Evolutionary conservation across 352 stramenopile species (phyloP), one percentile per base, ranked within the genome.

Genomic region (Globisporangium solare): DNA sequence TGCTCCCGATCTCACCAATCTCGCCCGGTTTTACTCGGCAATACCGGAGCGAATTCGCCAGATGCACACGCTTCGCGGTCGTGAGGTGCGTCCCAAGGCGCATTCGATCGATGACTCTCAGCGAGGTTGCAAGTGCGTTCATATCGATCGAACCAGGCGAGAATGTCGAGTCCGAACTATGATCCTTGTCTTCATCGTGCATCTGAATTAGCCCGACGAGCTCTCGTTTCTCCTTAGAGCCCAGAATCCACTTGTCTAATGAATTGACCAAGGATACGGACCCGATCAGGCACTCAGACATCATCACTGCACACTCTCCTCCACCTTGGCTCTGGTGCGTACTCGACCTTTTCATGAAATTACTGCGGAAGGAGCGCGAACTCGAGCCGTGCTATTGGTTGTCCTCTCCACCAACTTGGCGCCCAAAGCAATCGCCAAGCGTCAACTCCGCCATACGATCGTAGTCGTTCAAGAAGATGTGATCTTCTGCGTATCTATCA

Each of bases 251-350:
- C 15, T 15, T 13, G 18, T 3, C 27, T 15, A 24, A 18, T 0
- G 58, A 17, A 13, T 15, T 45, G 2, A 14, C n/a, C 14, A 60
- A 22, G n/a, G 32, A 52, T 20, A 75, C 10, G n/a, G 73, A 54
- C 11, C 67, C 72, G 37, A 82, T 50, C 14, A 76, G 53, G 21
- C 63, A 78, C 21, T 78, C 61, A 7, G 67, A 67, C 63, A 80
- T 70, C 11, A 72, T 70, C 1, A 80, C 64, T 2, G 66, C 74
- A 14, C 12, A 51, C 43, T 61, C 56, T 10, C 56, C 56, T 10
- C 56, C 21, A 22, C 48, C 15, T 43, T 15, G 13, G 21, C 27
- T 35, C 6, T 50, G 15, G 5, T 51, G 56, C 1, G 22, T 51
- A n/a, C 40, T 56, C 10, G 20, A 21, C 42, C 41, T 47, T 8